Evolutionary conservation across 805 yeast species (phyloP).

Genomic region (Suhomyces kilbournensis): DNA sequence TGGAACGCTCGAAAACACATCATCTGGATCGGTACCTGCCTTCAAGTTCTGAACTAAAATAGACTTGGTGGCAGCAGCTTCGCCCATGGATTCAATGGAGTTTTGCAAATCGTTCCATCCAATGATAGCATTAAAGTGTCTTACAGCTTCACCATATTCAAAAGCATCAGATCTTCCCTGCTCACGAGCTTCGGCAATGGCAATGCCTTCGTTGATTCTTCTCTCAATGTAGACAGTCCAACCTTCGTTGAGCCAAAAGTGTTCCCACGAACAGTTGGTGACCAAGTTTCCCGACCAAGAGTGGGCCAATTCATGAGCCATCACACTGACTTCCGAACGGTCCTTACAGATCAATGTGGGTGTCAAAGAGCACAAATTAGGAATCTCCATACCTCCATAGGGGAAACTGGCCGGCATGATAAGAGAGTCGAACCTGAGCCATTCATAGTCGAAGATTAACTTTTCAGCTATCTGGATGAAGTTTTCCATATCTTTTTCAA

Average conservation of each 20-base stretch:
- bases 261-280: slow-evolving; percentile 37
- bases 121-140: slow-evolving; percentile 31
- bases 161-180: slow-evolving; percentile 12
- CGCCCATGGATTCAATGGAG: slow-evolving; percentile 29
- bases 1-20: slow-evolving; percentile 31
- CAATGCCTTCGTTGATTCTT: slow-evolving; percentile 31
- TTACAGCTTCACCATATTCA: slow-evolving; percentile 28
- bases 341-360: slow-evolving; percentile 34
- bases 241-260: slow-evolving; percentile 39
- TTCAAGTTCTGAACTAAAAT: slow-evolving; percentile 69
- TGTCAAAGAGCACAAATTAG: slow-evolving; percentile 33
- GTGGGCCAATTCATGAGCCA: slow-evolving; percentile 39
- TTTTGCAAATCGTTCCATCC: slow-evolving; percentile 31
- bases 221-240: slow-evolving; percentile 37
- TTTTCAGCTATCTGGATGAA: slow-evolving; percentile 33
- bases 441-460: slow-evolving; percentile 32
- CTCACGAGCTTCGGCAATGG: slow-evolving; percentile 10
- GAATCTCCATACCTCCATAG: slow-evolving; percentile 41
- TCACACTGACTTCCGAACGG: slow-evolving; percentile 31
- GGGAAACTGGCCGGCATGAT: slow-evolving; percentile 33
- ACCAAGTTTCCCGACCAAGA: slow-evolving; percentile 39
- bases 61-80: slow-evolving; percentile 48
- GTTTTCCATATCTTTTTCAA: slow-evolving; percentile 34
- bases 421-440: slow-evolving; percentile 33
- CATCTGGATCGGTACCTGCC: slow-evolving; percentile 45